A percentile compares a stretch with the other conserved stretches of the same genome.
Conservation (phyloP, 371 early-diverging fungal genomes). For the Mortierella sp. region DNA sequence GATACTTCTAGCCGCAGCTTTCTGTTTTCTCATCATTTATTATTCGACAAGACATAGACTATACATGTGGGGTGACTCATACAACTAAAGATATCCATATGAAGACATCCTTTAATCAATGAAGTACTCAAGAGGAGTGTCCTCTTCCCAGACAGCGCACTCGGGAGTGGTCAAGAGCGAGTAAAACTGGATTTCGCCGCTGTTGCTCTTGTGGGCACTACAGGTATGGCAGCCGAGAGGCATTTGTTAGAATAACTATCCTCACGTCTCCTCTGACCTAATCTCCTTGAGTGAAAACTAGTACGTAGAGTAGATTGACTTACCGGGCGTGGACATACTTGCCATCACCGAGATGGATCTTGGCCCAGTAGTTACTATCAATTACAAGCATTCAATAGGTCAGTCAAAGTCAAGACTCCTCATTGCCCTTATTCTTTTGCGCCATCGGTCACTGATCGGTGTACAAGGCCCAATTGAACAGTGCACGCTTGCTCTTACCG, state of each 20-base stretch:
- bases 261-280: too few relatives aligned
- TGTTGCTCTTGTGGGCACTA: constrained; percentile 61
- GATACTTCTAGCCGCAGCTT: too few relatives aligned
- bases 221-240: neutral
- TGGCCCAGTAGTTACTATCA: constrained; percentile 65
- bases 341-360: constrained; percentile 63
- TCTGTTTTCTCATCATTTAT: too few relatives aligned
- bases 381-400: neutral
- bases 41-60: too few relatives aligned
- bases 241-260: neutral
- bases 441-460: neutral
- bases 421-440: neutral
- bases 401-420: neutral
- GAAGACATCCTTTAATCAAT: constrained; percentile 57
- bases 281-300: neutral
- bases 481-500: constrained; percentile 26
- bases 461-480: neutral
- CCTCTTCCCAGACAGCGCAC: constrained; percentile 65
- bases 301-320: constrained; percentile 1
- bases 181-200: constrained; percentile 59
- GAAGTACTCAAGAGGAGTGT: constrained; percentile 67
- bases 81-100: neutral
- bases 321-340: constrained; percentile 67
- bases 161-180: constrained; percentile 62
- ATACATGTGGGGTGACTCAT: neutral